Evolutionary conservation across 169 alveolate species (phyloP).

Genomic region (Plasmodium knowlesi): DNA sequence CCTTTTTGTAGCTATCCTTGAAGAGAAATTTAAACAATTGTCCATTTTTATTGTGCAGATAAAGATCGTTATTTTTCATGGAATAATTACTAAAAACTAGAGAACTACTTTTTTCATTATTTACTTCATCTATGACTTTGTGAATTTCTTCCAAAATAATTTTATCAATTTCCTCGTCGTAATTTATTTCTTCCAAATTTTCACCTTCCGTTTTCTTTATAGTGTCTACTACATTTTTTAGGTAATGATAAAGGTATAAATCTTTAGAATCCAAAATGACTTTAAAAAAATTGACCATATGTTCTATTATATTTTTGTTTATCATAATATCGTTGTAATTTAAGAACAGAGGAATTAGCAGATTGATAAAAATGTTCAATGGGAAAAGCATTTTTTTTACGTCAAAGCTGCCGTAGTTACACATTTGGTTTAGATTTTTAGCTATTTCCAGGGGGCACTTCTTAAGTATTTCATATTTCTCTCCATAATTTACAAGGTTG

Average conservation of each 20-base stretch:
- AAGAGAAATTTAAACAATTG: slow-evolving; percentile 25
- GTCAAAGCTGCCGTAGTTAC: slow-evolving; percentile 5
- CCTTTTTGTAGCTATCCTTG: slow-evolving; percentile 8
- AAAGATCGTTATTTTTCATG: slow-evolving; percentile 1
- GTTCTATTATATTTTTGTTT: slow-evolving; percentile 7
- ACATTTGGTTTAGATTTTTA: background rate
- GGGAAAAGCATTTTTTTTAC: slow-evolving; percentile 46
- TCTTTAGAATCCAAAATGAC: slow-evolving; percentile 38
- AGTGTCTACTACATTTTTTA: slow-evolving; percentile 22
- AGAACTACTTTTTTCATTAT: slow-evolving; percentile 25
- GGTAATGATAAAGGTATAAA: slow-evolving; percentile 16
- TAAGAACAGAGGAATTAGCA: slow-evolving; percentile 65
- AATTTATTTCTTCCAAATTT: slow-evolving; percentile 3
- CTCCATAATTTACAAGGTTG: slow-evolving; percentile 40
- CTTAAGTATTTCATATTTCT: slow-evolving; percentile 23
- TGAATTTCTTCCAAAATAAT: slow-evolving; percentile 36
- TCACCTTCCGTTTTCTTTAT: slow-evolving; percentile 8
- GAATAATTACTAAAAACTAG: slow-evolving; percentile 30
- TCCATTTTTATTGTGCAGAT: slow-evolving; percentile 42
- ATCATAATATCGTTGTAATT: slow-evolving; percentile 27
- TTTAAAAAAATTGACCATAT: slow-evolving; percentile 22
- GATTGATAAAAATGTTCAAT: slow-evolving; percentile 49
- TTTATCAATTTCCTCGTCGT: slow-evolving; percentile 43
- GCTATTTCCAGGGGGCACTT: slow-evolving; percentile 35
- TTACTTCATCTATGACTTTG: slow-evolving; percentile 45